Evolutionary conservation across 1,284 basidiomycete genomes (phyloP).

Genomic region (Marasmius oreades): DNA sequence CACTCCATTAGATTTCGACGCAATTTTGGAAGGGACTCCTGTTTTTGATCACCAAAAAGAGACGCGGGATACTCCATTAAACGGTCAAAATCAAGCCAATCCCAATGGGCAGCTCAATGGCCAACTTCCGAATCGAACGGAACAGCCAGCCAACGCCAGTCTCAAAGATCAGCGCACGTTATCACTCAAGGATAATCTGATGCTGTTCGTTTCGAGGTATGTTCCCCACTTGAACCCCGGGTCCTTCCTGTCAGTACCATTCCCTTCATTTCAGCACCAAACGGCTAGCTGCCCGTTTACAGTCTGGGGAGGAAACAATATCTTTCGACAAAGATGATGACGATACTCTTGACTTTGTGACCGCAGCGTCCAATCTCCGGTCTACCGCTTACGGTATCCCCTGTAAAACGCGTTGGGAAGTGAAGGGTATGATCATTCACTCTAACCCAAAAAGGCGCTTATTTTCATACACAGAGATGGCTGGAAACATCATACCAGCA

Average conservation of each 20-base stretch:
- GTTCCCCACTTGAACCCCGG: constrained; percentile 11
- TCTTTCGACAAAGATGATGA: constrained; percentile 98
- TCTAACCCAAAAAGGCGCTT: background rate
- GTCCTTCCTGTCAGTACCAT: background rate
- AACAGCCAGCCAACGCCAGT: constrained; percentile 27
- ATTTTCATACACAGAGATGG: constrained; percentile 75
- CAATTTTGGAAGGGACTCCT: constrained; percentile 60
- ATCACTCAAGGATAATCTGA: constrained; percentile 75
- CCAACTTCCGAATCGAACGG: constrained; percentile 15
- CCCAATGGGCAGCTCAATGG: constrained; percentile 20
- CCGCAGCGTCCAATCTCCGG: constrained; percentile 90
- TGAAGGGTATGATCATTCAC: constrained; percentile 76
- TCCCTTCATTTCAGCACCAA: constrained; percentile 53
- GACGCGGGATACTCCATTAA: constrained; percentile 18
- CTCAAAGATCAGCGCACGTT: constrained; percentile 82
- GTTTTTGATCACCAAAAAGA: constrained; percentile 40
- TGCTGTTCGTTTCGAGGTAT: constrained; percentile 81
- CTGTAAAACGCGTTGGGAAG: constrained; percentile 90
- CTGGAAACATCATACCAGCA: constrained; percentile 98
- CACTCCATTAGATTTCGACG: constrained; percentile 77
- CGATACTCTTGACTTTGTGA: constrained; percentile 95
- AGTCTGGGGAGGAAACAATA: constrained; percentile 73
- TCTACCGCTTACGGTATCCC: constrained; percentile 88
- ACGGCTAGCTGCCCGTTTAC: constrained; percentile 72
- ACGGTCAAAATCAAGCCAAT: constrained; percentile 18